Conservation (phyloP, 768 basidiomycete species). For the Sutorius australiensis region DNA sequence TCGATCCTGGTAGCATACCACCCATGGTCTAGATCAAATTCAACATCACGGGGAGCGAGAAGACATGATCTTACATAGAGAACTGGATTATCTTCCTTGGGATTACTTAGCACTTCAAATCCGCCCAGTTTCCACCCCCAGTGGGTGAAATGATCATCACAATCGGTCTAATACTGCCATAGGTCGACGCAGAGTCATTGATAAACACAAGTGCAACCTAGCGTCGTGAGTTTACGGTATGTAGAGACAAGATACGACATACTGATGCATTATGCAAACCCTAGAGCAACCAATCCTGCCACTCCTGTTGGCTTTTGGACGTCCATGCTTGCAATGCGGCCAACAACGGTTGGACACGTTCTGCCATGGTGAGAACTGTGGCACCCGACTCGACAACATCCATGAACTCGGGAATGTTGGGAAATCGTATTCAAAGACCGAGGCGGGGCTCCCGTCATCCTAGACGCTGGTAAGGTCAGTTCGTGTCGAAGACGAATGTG, state of each 20-base stretch:
- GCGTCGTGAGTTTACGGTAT: neutral
- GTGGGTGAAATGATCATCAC: constrained; percentile 89
- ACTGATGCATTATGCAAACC: constrained; percentile 89
- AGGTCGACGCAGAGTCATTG: constrained; percentile 80
- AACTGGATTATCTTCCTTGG: constrained; percentile 72
- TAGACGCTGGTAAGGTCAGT: constrained; percentile 33
- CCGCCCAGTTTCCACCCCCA: constrained; percentile 95
- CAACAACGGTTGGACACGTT: constrained; percentile 78
- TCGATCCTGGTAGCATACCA: constrained; percentile 57
- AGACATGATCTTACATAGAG: constrained; percentile 62
- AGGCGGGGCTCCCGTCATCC: constrained; percentile 86
- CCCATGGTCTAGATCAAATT: constrained; percentile 56
- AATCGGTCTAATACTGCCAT: constrained; percentile 68
- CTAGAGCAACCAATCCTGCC: constrained; percentile 91
- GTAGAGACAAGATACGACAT: constrained; percentile 12
- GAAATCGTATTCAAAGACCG: constrained; percentile 94
- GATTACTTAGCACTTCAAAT: constrained; percentile 84
- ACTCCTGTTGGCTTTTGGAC: constrained; percentile 56
- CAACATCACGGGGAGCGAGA: constrained; percentile 7
- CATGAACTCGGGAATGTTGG: constrained; percentile 93
- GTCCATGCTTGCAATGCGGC: constrained; percentile 59
- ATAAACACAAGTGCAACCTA: constrained; percentile 89
- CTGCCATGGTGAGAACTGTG: constrained; percentile 88
- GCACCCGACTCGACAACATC: constrained; percentile 89
- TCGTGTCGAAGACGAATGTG: constrained; percentile 2